Evolutionary conservation across 2,329 filamentous ascomycete genomes (phyloP).

Genomic region (Ascochyta viciae-villosae): DNA sequence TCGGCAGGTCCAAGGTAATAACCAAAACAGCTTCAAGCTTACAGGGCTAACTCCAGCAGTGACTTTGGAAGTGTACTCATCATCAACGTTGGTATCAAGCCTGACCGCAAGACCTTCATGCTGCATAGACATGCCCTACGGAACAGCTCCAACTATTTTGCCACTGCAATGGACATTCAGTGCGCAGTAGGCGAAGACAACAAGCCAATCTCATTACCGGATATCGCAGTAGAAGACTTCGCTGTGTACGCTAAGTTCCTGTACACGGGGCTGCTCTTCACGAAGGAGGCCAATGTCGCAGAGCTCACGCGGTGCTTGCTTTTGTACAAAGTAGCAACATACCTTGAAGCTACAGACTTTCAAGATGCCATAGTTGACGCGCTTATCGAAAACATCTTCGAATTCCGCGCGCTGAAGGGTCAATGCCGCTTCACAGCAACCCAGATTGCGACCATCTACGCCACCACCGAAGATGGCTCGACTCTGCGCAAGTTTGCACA

Average conservation of each 20-base stretch:
- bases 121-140: constrained; percentile 2
- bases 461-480: constrained; percentile 4
- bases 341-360: constrained; percentile 9
- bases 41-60: background rate
- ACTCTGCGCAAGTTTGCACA: constrained; percentile 4
- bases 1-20: constrained; percentile 3
- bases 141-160: constrained; percentile 2
- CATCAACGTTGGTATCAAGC: constrained; percentile 6
- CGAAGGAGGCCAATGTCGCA: background rate
- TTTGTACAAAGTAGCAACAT: constrained; percentile 6
- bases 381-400: constrained; percentile 6
- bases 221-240: constrained; percentile 1
- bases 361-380: constrained; percentile 13
- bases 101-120: constrained; percentile 4
- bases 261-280: constrained; percentile 6
- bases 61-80: constrained; percentile 4
- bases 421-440: constrained; percentile 8
- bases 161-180: background rate
- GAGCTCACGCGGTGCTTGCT: constrained; percentile 5
- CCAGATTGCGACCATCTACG: constrained; percentile 2
- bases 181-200: background rate
- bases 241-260: constrained; percentile 8
- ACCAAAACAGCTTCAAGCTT: background rate
- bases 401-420: constrained; percentile 5
- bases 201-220: constrained; percentile 1